phyloP scores from a whole-genome alignment of 805 yeast species.

The Candida ponderosae region DNA sequence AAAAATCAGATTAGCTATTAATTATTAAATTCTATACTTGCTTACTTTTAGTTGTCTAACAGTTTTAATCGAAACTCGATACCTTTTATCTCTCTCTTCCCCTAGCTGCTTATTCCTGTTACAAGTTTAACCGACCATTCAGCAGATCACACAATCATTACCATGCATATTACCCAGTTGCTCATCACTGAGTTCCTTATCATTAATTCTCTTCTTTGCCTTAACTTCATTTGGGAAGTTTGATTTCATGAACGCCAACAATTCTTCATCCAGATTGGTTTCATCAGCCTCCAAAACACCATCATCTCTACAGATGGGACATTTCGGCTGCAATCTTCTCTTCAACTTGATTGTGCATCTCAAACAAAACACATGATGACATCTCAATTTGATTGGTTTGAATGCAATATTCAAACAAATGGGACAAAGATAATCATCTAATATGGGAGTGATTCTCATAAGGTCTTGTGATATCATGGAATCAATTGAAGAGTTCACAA shows the following conservation, averaged over 20 bases:
- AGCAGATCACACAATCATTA: neutral
- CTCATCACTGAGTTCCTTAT: slow-evolving; percentile 37
- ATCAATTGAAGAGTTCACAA: slow-evolving; percentile 8
- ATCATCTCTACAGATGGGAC: slow-evolving; percentile 56
- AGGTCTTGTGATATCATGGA: slow-evolving; percentile 45
- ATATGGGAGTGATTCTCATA: slow-evolving; percentile 55
- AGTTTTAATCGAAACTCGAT: too few relatives aligned
- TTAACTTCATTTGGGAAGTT: slow-evolving; percentile 66
- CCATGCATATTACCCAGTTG: slow-evolving; percentile 20
- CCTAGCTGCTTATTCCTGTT: too few relatives aligned
- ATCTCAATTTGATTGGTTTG: slow-evolving; percentile 58
- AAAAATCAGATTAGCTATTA: too few relatives aligned
- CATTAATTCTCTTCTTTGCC: slow-evolving; percentile 49
- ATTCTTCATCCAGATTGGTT: slow-evolving; percentile 46
- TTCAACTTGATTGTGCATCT: slow-evolving; percentile 65
- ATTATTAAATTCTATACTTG: too few relatives aligned
- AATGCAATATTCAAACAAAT: slow-evolving; percentile 64
- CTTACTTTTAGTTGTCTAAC: too few relatives aligned
- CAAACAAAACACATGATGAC: slow-evolving; percentile 67
- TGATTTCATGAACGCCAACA: slow-evolving; percentile 43
- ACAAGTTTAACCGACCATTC: neutral
- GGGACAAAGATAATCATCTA: slow-evolving; percentile 72
- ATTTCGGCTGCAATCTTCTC: slow-evolving; percentile 45
- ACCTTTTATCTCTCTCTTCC: too few relatives aligned
- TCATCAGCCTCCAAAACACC: slow-evolving; percentile 55